Base-by-base conservation (phyloP, 1,284 basidiomycete species). In the Xerocomus minutiporus region DNA sequence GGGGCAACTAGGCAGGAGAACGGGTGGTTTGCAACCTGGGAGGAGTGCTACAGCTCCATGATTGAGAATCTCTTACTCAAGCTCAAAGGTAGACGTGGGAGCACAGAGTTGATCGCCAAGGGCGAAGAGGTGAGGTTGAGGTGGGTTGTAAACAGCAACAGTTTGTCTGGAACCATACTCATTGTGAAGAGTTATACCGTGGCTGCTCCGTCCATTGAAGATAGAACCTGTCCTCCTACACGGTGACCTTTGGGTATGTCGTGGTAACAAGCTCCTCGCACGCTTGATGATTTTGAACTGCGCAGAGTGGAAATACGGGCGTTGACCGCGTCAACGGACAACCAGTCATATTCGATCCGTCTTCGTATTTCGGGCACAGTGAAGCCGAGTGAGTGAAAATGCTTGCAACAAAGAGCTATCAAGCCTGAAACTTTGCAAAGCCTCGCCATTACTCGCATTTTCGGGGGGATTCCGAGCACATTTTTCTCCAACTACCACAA, bases 321-420 rank as follows among this genome's bases (percentile, higher is more conserved):
- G 72, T 78, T 17, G 82, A 89, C 54, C 66, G 61, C 17, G 57
- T 59, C 12, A 82, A 76, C 3, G 78, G 76, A 2, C 67, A 80
- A 47, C 86, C 90, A 0, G 75, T 92, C 4, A 85, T 94, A 43
- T 94, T 82, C 63, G 92, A 95, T 63, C 89, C 91, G 2, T 84
- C 89, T 2, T 84, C 84, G 8, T 91, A 86, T 65, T 93, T 83
- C 60, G 91, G 90, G 3, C 91, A 93, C 64, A 88, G 88, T 57
- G 92, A 95, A 73, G 86, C 86, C 12, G 92, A 95, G 87, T 89
- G 57, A 70, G 84, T 69, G 6, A n/a, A 36, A n/a, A 39, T 15
- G 34, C 20, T n/a, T 32, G 3, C n/a, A 26, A 42, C 23, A 39
- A 34, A 49, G 11, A 40, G 8, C 8, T 31, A 9, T 5, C 31